Conservation (phyloP, 2,329 filamentous ascomycete genomes). For the Colletotrichum sp. region DNA sequence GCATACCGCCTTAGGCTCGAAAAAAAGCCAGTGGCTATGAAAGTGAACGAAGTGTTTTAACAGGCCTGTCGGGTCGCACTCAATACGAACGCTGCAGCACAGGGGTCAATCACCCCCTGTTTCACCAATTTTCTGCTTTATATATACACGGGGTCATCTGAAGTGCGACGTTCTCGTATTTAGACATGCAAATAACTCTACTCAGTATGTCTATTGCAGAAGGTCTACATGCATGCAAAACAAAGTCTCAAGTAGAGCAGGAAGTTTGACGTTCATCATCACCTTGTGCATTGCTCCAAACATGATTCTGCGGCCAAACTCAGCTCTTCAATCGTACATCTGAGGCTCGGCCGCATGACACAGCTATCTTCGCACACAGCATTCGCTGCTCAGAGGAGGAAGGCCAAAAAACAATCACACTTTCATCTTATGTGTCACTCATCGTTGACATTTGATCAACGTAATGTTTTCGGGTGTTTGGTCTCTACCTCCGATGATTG, state of each 20-base stretch:
- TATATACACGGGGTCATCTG: background rate
- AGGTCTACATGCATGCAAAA: background rate
- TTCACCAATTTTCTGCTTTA: background rate
- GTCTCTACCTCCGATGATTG: background rate
- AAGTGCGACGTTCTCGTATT: background rate
- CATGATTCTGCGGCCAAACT: background rate
- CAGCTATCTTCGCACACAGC: background rate
- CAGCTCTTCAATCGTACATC: accelerated
- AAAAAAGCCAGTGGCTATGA: background rate
- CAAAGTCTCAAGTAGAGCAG: background rate
- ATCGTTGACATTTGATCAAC: background rate
- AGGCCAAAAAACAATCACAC: background rate
- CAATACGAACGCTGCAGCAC: background rate
- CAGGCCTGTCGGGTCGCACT: background rate
- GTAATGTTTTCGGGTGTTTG: accelerated
- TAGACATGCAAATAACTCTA: background rate
- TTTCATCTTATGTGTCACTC: accelerated
- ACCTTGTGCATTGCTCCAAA: background rate
- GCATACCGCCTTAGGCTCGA: background rate
- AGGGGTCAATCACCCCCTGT: background rate
- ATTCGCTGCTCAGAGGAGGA: background rate
- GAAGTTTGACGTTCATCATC: background rate
- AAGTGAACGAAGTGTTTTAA: background rate
- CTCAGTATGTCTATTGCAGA: background rate
- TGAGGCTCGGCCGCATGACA: background rate